Evolutionary conservation across 2,329 filamentous ascomycete species (phyloP), one percentile per base, ranked within the genome.

Genomic region (Pleurostoma richardsiae): DNA sequence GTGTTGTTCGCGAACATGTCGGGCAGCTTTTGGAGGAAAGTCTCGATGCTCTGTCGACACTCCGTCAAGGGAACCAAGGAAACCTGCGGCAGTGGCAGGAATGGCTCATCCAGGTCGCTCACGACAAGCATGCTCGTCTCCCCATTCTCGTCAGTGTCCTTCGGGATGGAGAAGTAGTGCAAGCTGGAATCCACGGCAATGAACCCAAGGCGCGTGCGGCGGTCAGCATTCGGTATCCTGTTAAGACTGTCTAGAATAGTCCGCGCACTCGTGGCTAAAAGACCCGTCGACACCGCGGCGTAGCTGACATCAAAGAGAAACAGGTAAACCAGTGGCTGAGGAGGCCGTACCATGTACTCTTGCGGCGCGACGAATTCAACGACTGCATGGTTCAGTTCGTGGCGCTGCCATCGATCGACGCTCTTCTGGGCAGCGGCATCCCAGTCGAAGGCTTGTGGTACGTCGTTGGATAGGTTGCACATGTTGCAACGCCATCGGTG

Each of bases 401-500:
- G 80, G 57, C 94, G 80, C 65, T 95, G 85, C 87, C 94, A 95
- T 62, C 94, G 78, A 65, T 99, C 92, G 43, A 95, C 85, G 44
- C 83, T 87, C 73, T 95, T 91, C 68, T 97, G 92, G 46, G 90
- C 78, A 40, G 89, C 86, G 31, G 90, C 85, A 68, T 99, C 94
- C 94, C 94, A 99, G 65, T 99, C 94, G 56, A 99, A 99, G 36
- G 91, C 91, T 69, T 99, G 94, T n/a, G 94, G 94, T 38, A 97
- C 92, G 59, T 99, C 94, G 65, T 99, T 99, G 57, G 91, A 96
- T 54, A 99, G 76, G 68, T 96, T 97, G 69, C 94, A 99, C 91
- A 99, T 96, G 71, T 99, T 99, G 74, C 94, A 99, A 61, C 92
- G 86, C 94, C 94, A 99, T 62, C 94, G 82, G 70, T 99, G 94